phyloP scores from a whole-genome alignment of 305 asterid species.

The Fraxinus latifolia region DNA sequence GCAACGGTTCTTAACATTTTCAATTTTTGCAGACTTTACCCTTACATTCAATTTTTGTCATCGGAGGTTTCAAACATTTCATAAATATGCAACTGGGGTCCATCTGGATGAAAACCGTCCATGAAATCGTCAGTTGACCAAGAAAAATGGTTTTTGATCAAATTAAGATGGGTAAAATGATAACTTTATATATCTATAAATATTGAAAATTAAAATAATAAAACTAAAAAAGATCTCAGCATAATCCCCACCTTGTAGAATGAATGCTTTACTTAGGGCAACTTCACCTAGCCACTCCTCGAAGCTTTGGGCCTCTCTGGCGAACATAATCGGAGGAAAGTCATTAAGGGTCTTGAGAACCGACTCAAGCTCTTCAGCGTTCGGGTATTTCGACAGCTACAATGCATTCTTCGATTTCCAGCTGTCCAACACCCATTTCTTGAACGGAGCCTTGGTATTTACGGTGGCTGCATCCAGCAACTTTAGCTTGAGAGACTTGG shows the following conservation, averaged over 20 bases:
- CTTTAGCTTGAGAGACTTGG: slow-evolving; percentile 25
- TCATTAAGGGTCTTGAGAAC: slow-evolving; percentile 54
- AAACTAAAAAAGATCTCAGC: slow-evolving; percentile 55
- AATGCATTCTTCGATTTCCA: slow-evolving; percentile 70
- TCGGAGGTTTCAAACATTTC: neutral
- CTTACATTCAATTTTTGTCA: neutral
- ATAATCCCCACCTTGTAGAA: slow-evolving; percentile 77
- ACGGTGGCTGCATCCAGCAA: slow-evolving; percentile 33
- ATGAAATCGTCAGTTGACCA: neutral
- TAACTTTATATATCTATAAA: too few relatives aligned
- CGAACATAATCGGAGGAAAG: slow-evolving; percentile 75
- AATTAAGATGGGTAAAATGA: neutral
- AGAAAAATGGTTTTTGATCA: neutral
- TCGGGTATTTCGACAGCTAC: slow-evolving; percentile 68
- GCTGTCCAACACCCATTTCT: slow-evolving; percentile 54
- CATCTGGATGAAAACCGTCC: neutral
- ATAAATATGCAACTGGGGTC: neutral
- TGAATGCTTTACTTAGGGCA: slow-evolving; percentile 65
- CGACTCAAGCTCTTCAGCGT: slow-evolving; percentile 44
- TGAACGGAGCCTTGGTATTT: slow-evolving; percentile 17
- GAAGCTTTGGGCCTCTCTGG: slow-evolving; percentile 64
- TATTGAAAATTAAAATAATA: neutral
- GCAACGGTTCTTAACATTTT: neutral
- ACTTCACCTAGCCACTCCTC: slow-evolving; percentile 67
- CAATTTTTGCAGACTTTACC: neutral